Percentiles rank a stretch among this genome's conserved stretches.
Evolutionary conservation across 768 basidiomycete genomes (phyloP).

Genomic region (Leucocoprinus leucothites): DNA sequence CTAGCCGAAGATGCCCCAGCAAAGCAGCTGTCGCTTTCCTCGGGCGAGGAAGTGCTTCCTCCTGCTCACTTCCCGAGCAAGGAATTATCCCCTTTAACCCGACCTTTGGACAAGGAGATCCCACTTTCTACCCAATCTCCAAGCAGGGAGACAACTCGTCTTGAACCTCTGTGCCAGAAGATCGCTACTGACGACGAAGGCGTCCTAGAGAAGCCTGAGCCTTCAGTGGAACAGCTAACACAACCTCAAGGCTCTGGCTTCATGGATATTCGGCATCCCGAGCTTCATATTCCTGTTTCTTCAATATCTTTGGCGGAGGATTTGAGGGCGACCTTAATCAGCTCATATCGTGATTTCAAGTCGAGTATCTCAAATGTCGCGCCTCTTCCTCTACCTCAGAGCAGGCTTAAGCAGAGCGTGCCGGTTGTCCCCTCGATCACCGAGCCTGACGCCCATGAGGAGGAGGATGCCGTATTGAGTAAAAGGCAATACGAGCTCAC

Average conservation of each 20-base stretch:
- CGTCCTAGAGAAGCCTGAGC: too few species aligned
- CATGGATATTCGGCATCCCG: background rate
- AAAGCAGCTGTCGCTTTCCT: constrained; percentile 14
- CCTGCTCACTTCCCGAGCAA: background rate
- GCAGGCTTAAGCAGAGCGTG: constrained; percentile 11
- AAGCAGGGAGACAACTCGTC: too few species aligned
- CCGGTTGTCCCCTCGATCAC: constrained; percentile 17
- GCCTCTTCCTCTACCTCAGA: constrained; percentile 27
- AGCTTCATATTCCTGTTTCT: background rate
- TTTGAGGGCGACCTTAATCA: constrained; percentile 32
- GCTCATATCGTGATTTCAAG: constrained; percentile 47
- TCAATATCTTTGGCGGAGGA: constrained; percentile 18
- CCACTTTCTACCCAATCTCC: background rate
- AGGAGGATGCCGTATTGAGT: constrained; percentile 50
- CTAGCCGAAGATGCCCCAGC: background rate
- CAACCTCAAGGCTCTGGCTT: background rate
- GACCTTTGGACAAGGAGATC: background rate
- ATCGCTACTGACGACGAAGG: too few species aligned
- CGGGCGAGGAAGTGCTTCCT: constrained; percentile 14
- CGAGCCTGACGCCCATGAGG: constrained; percentile 27
- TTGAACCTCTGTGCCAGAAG: too few species aligned
- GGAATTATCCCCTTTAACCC: background rate
- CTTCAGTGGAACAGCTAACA: background rate
- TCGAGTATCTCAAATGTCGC: constrained; percentile 43
- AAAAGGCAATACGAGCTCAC: constrained; percentile 60